Conservation (phyloP, 352 stramenopile species). For the Phytophthora sansomeana region DNA sequence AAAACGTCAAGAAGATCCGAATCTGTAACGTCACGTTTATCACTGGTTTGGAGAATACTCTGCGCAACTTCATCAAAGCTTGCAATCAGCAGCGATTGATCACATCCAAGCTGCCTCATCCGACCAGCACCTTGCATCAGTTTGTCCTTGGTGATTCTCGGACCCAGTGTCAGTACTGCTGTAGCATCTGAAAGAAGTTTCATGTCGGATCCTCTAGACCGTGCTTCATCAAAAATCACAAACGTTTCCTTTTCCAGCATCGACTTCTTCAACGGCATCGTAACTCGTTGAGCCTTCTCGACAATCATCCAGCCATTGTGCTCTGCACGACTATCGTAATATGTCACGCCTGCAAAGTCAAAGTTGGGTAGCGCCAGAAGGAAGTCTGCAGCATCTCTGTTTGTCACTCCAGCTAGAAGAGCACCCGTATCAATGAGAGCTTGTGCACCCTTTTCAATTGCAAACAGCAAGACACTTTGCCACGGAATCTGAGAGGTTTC, state of each 20-base stretch:
- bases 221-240: constrained; percentile 92
- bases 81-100: constrained; percentile 78
- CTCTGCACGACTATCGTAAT: constrained; percentile 70
- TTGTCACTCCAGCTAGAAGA: constrained; percentile 75
- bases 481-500: constrained; percentile 33
- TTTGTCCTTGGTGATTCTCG: constrained; percentile 92
- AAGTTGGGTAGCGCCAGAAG: constrained; percentile 45
- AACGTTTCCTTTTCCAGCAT: constrained; percentile 88
- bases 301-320: constrained; percentile 83
- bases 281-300: constrained; percentile 57
- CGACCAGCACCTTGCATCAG: constrained; percentile 93
- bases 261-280: constrained; percentile 65
- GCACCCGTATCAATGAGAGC: constrained; percentile 90
- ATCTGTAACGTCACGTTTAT: constrained; percentile 1
- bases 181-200: constrained; percentile 76
- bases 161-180: constrained; percentile 86
- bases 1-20: constrained; percentile 59
- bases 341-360: constrained; percentile 72
- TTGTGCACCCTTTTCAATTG: constrained; percentile 50
- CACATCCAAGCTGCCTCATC: constrained; percentile 78
- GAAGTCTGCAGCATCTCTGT: constrained; percentile 58
- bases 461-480: constrained; percentile 54
- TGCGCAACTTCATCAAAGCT: constrained; percentile 77
- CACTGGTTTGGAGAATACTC: constrained; percentile 42
- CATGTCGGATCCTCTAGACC: constrained; percentile 89